These are phyloP conservation scores for Tothia fuscella DNA, from an alignment of 2,329 filamentous ascomycete genomes.

Conservation along the genomic window DNA sequence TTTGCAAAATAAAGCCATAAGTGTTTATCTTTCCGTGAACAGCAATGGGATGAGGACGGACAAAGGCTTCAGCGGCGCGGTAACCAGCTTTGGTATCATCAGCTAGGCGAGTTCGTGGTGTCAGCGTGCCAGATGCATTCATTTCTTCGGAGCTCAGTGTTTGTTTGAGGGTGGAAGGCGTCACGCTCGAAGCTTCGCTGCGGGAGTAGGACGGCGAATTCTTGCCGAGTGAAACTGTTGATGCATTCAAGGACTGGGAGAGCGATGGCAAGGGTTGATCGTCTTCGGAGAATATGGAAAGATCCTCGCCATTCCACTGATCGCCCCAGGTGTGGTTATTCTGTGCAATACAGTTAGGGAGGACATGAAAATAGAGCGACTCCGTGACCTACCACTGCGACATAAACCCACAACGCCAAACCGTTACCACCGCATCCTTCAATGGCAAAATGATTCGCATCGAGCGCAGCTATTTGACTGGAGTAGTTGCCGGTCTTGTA, in stretches of 20 bases:
- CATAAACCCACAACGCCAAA: constrained; percentile 84
- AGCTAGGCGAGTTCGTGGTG: neutral
- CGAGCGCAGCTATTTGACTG: constrained; percentile 82
- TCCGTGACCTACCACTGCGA: constrained; percentile 46
- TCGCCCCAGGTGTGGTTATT: constrained; percentile 87
- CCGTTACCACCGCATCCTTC: constrained; percentile 77
- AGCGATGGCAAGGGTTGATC: constrained; percentile 50
- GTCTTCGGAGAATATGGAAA: constrained; percentile 80
- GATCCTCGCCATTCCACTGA: constrained; percentile 93
- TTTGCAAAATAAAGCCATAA: constrained; percentile 73
- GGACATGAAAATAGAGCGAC: constrained; percentile 14
- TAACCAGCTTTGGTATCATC: constrained; percentile 45
- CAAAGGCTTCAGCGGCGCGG: constrained; percentile 84
- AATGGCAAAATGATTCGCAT: constrained; percentile 88
- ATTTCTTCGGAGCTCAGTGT: constrained; percentile 48
- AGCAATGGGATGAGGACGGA: constrained; percentile 69
- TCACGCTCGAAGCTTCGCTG: constrained; percentile 42
- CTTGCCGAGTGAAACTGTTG: constrained; percentile 38
- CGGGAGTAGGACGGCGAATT: constrained; percentile 43
- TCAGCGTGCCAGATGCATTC: constrained; percentile 15
- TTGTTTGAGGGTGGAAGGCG: constrained; percentile 62
- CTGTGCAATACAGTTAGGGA: constrained; percentile 25
- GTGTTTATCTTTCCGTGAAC: constrained; percentile 59
- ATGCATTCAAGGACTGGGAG: constrained; percentile 39
- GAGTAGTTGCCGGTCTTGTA: constrained; percentile 94